A percentile compares a stretch with the other conserved stretches of the same genome.
Evolutionary conservation across 345 rosid species (phyloP).

Genomic region (Punica granatum): DNA sequence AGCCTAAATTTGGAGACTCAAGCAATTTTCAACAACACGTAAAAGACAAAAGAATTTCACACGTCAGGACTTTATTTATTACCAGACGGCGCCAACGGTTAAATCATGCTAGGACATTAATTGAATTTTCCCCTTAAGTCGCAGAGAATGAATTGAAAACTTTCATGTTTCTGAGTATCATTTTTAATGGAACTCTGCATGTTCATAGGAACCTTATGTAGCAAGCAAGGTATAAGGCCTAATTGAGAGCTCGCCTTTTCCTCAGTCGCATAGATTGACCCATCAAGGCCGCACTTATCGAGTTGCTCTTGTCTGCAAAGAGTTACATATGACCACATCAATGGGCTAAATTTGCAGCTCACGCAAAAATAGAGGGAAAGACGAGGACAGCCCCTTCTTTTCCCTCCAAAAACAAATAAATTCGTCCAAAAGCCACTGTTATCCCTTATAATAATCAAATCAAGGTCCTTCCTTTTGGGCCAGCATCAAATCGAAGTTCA

Average conservation of each 20-base stretch:
- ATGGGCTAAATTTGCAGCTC: neutral
- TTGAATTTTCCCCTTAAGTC: neutral
- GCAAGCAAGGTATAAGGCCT: neutral
- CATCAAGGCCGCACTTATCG: conserved; percentile 47
- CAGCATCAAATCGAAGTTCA: too few species aligned
- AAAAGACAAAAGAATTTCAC: neutral
- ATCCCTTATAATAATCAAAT: neutral
- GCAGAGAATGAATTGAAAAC: neutral
- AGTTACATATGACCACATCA: neutral
- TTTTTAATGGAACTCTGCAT: neutral
- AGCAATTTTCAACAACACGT: neutral
- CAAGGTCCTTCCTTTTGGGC: too few species aligned
- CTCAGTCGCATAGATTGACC: conserved; percentile 34
- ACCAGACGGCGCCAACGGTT: neutral
- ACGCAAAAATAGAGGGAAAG: neutral
- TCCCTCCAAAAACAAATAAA: neutral
- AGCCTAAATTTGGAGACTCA: neutral
- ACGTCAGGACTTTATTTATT: neutral
- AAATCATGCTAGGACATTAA: neutral
- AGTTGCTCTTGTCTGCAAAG: conserved; percentile 45
- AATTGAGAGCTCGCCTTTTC: conserved; percentile 30
- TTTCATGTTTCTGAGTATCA: neutral
- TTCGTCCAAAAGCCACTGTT: neutral
- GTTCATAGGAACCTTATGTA: neutral
- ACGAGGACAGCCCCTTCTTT: neutral